These are phyloP conservation scores for Diaporthe sp. DNA, from an alignment of 2,329 filamentous ascomycete species.

Conservation along the genomic window DNA sequence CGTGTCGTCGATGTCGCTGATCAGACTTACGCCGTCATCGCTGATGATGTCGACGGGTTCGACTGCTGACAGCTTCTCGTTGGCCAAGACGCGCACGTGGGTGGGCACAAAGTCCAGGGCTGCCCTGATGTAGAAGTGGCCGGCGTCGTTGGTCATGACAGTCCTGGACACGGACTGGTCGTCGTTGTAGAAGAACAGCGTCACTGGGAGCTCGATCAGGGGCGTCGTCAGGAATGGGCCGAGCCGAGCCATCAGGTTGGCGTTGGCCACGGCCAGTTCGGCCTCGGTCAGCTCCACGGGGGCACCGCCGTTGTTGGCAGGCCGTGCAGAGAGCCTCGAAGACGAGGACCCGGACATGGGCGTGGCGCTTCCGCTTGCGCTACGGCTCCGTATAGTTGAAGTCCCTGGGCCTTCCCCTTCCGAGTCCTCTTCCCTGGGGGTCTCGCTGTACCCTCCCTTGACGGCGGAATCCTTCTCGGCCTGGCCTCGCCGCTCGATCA, in stretches of 20 bases:
- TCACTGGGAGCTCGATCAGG: slow-evolving; percentile 82
- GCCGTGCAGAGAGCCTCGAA: slow-evolving; percentile 56
- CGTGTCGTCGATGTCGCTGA: slow-evolving; percentile 98
- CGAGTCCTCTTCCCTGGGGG: slow-evolving; percentile 61
- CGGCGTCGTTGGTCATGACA: slow-evolving; percentile 86
- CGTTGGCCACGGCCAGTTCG: slow-evolving; percentile 84
- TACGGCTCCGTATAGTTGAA: slow-evolving; percentile 44
- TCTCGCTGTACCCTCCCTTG: slow-evolving; percentile 81
- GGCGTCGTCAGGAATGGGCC: slow-evolving; percentile 92
- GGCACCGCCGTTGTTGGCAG: slow-evolving; percentile 50
- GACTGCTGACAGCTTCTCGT: slow-evolving; percentile 85
- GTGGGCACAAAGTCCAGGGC: slow-evolving; percentile 92
- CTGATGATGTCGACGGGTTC: slow-evolving; percentile 84
- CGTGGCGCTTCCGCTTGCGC: slow-evolving; percentile 49
- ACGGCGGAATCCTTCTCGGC: slow-evolving; percentile 79
- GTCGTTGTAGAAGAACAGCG: slow-evolving; percentile 95
- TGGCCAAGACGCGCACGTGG: slow-evolving; percentile 87
- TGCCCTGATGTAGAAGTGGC: slow-evolving; percentile 87
- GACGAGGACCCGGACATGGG: slow-evolving; percentile 59
- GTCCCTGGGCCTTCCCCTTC: slow-evolving; percentile 51
- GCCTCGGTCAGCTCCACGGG: slow-evolving; percentile 75
- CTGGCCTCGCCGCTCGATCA: slow-evolving; percentile 80
- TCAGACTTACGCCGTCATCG: slow-evolving; percentile 85
- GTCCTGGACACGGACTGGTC: slow-evolving; percentile 85
- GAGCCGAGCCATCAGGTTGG: slow-evolving; percentile 88